Base-by-base conservation (phyloP, 306 rosid genomes). In the Arachis hypogaea region DNA sequence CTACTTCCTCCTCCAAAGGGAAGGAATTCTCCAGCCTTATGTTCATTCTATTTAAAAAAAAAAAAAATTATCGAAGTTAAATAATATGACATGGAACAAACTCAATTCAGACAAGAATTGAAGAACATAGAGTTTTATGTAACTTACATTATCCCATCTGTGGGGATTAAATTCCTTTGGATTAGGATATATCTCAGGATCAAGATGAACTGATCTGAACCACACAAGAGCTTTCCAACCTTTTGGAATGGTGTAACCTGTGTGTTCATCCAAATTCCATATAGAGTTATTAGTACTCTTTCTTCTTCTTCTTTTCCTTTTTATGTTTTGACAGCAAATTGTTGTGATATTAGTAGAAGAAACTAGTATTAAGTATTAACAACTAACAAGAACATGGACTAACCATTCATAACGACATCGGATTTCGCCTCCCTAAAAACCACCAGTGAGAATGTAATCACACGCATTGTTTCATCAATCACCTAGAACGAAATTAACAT, bases 1-100 rank as follows among this genome's bases (percentile, higher is more conserved):
- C 96, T 88, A 61, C 68, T 82, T 82, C 98, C 98, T 58, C 77
- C 87, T 79, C 97, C 98, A 69, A 93, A 93, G 69, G 98, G 98
- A 59, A 93, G 85, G 86, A 93, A 93, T 52, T 86, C 85, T 47
- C 90, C 97, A 0, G 93, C 93, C 76, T 84, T 90, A 47, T 87
- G 91, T 59, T 82, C 83, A 18, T 74, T 51, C 86, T 93, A 51
- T 10, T 38, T 55, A n/a, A 38, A 43, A 4, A 38, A 71, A 16
- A 54, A 59, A 38, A 62, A 70, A 65, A 69, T 58, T 59, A 6
- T 28, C 28, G 28, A 65, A 62, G 16, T 76, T 68, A 72, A 12
- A 14, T n/a, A 11, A 40, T 6, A 38, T 45, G 33, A 36, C 49
- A 41, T 9, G 77, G 6, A 61, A 22, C 3, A 9, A 63, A 52